Evolutionary conservation across 2,329 filamentous ascomycete genomes (phyloP).

Genomic region (Pseudovirgaria hyperparasitica): DNA sequence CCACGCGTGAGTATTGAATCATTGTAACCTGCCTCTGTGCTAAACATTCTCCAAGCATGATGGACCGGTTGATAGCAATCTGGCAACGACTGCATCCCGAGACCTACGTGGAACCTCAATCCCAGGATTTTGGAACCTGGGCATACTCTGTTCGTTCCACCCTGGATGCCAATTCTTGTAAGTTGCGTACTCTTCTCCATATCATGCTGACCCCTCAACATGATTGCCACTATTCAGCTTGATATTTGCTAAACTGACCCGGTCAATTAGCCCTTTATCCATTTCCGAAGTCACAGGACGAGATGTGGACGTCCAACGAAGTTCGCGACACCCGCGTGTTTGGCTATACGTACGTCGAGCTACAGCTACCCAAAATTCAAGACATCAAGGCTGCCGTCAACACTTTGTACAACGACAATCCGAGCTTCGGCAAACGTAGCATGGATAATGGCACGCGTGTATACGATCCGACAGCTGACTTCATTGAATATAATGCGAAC

Average conservation of each 20-base stretch:
- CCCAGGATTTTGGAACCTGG: slow-evolving; percentile 44
- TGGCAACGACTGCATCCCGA: slow-evolving; percentile 65
- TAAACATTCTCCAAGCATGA: slow-evolving; percentile 36
- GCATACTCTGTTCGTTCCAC: slow-evolving; percentile 42
- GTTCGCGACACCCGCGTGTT: slow-evolving; percentile 13
- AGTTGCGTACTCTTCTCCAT: slow-evolving; percentile 9
- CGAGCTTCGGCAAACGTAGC: slow-evolving; percentile 9
- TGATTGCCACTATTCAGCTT: too few relatives aligned
- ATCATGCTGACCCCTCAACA: too few relatives aligned
- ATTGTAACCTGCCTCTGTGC: background rate
- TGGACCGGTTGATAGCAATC: slow-evolving; percentile 63
- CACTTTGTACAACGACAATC: slow-evolving; percentile 38
- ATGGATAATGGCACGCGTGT: slow-evolving; percentile 1
- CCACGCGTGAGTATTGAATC: slow-evolving; percentile 33
- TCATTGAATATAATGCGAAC: background rate
- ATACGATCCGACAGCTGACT: slow-evolving; percentile 1
- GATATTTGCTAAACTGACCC: background rate
- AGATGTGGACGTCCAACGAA: slow-evolving; percentile 19
- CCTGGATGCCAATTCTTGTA: slow-evolving; percentile 40
- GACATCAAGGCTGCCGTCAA: slow-evolving; percentile 40
- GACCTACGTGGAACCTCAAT: slow-evolving; percentile 49
- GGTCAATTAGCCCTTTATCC: slow-evolving; percentile 6
- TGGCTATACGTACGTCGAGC: slow-evolving; percentile 23
- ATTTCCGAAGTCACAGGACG: slow-evolving; percentile 12
- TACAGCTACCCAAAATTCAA: slow-evolving; percentile 13